These are phyloP conservation scores for Lactarius sanguifluus DNA, from an alignment of 768 basidiomycete species.

Conservation along the genomic window DNA sequence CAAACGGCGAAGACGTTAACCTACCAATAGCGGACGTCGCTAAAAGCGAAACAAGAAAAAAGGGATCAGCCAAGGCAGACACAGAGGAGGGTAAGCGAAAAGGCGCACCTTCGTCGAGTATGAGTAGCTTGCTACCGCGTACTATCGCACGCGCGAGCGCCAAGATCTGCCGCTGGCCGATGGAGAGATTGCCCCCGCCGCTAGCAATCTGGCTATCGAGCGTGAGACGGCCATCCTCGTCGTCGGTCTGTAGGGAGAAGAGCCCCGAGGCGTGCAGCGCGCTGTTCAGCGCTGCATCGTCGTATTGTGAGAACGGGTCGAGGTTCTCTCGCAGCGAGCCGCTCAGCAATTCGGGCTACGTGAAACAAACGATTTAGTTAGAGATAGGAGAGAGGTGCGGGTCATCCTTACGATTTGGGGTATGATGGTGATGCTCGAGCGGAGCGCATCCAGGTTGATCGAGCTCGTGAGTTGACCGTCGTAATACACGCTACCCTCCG, in stretches of 20 bases:
- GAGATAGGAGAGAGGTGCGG: background rate
- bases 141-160: slow-evolving; percentile 61
- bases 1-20: background rate
- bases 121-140: slow-evolving; percentile 54
- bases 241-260: slow-evolving; percentile 43
- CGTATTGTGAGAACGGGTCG: slow-evolving; percentile 57
- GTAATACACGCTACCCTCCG: slow-evolving; percentile 51
- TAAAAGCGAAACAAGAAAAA: slow-evolving; percentile 21
- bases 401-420: slow-evolving; percentile 49
- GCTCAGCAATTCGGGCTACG: slow-evolving; percentile 50
- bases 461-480: slow-evolving; percentile 47
- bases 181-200: slow-evolving; percentile 48
- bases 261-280: too few relatives aligned
- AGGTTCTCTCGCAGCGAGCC: slow-evolving; percentile 58
- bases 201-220: slow-evolving; percentile 47
- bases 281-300: too few relatives aligned
- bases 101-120: slow-evolving; percentile 53
- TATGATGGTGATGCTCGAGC: slow-evolving; percentile 57
- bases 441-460: slow-evolving; percentile 53
- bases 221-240: slow-evolving; percentile 40
- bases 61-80: background rate
- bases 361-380: slow-evolving; percentile 20
- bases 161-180: slow-evolving; percentile 60
- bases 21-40: slow-evolving; percentile 50
- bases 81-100: background rate